A percentile compares a stretch with the other conserved stretches of the same genome.
phyloP scores from a whole-genome alignment of 78 protist species.

The Pigoraptor vietnamica region DNA sequence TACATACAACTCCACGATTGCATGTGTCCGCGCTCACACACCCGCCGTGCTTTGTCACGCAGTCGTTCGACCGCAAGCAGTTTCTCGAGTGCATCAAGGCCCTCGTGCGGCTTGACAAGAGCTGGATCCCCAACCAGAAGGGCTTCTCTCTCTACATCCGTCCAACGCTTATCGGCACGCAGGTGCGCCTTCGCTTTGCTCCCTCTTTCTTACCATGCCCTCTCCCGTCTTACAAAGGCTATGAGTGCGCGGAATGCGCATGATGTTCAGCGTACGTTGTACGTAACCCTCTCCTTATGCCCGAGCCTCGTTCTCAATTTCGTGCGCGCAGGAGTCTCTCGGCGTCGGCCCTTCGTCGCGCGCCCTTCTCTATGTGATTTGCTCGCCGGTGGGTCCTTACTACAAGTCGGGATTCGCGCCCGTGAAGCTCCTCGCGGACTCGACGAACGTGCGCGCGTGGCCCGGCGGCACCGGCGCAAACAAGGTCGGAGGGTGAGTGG shows the following conservation, averaged over 20 bases:
- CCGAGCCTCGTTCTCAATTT: too few relatives aligned
- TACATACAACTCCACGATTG: too few relatives aligned
- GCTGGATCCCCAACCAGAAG: slow-evolving; percentile 84
- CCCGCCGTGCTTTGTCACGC: too few relatives aligned
- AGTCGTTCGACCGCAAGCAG: slow-evolving; percentile 52
- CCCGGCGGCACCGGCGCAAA: slow-evolving; percentile 75
- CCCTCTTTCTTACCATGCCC: not conserved
- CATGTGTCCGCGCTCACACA: too few relatives aligned
- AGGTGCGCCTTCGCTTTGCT: slow-evolving; percentile 22
- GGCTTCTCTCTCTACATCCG: slow-evolving; percentile 96
- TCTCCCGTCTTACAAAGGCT: too few relatives aligned
- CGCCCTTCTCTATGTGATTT: slow-evolving; percentile 63
- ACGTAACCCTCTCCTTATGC: too few relatives aligned
- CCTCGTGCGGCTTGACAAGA: slow-evolving; percentile 74
- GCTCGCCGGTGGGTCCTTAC: slow-evolving; percentile 97
- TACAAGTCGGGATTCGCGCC: slow-evolving; percentile 91
- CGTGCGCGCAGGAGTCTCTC: slow-evolving; percentile 34
- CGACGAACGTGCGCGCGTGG: slow-evolving; percentile 53
- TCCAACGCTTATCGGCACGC: slow-evolving; percentile 91
- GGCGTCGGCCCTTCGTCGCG: slow-evolving; percentile 58
- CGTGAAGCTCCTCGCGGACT: slow-evolving; percentile 80
- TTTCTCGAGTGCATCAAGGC: slow-evolving; percentile 73
- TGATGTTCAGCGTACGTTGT: too few relatives aligned
- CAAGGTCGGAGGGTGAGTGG: slow-evolving; percentile 74
- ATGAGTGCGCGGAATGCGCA: too few relatives aligned